Percentiles rank a stretch among this genome's conserved stretches.
Evolutionary conservation across 306 rosid species (phyloP).

Genomic region (Parietaria judaica): DNA sequence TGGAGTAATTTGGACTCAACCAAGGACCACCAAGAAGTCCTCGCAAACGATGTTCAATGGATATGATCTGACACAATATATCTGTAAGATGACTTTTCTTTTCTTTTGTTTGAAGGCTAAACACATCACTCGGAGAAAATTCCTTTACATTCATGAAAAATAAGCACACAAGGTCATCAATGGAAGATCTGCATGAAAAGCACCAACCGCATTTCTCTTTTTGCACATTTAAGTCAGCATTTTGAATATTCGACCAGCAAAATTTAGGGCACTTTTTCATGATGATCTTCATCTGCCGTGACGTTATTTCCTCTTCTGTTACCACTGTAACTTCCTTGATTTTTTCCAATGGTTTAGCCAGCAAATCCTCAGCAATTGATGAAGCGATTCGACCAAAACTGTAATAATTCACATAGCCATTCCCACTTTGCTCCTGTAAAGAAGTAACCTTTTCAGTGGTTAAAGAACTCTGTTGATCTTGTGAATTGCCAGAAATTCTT

Average conservation of each 20-base stretch:
- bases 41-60: slow-evolving; percentile 69
- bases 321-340: slow-evolving; percentile 33
- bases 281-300: slow-evolving; percentile 64
- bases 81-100: slow-evolving; percentile 58
- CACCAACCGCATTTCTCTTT: slow-evolving; percentile 97
- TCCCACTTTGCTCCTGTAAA: slow-evolving; percentile 23
- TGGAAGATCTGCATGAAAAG: slow-evolving; percentile 57
- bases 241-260: slow-evolving; percentile 56
- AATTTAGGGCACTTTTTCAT: slow-evolving; percentile 57
- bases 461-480: slow-evolving; percentile 25
- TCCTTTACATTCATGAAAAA: slow-evolving; percentile 39
- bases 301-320: slow-evolving; percentile 66
- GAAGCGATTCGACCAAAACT: slow-evolving; percentile 71
- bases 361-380: slow-evolving; percentile 54
- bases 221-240: slow-evolving; percentile 32
- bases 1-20: slow-evolving; percentile 53
- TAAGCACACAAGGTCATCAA: slow-evolving; percentile 75
- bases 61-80: slow-evolving; percentile 48
- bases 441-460: slow-evolving; percentile 26
- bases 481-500: slow-evolving; percentile 28
- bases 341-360: slow-evolving; percentile 47
- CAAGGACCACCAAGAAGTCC: slow-evolving; percentile 92
- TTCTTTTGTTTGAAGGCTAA: slow-evolving; percentile 37
- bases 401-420: slow-evolving; percentile 57
- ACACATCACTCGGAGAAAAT: slow-evolving; percentile 33